Base-by-base conservation (phyloP, 2,329 filamentous ascomycete genomes). In the Fusarium tupiense region DNA sequence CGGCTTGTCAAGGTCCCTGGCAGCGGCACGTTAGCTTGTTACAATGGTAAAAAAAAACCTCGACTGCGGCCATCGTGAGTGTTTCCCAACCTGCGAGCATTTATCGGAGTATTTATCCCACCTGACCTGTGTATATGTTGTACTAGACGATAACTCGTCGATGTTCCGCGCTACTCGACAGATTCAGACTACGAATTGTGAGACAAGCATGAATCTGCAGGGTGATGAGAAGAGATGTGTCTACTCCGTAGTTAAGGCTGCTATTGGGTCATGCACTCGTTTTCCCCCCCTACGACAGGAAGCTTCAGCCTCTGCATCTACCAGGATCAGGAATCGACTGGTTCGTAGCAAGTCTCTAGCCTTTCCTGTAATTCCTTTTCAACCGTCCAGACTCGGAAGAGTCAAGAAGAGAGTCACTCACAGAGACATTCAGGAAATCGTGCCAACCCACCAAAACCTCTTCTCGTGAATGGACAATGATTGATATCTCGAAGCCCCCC, bases 1-100 rank as follows among this genome's bases (percentile, higher is more conserved):
- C 72, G 58, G 54, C 66, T 63, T 76, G 74, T 61, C 72, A 65
- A 64, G 61, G 64, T 70, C 67, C 76, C 76, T 73, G 65, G 69
- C 69, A 70, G 58, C 69, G 69, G 67, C 65, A 78, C 64, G 61
- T 69, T 72, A 75, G 67, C 47, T 65, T 58, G 44, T 24, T 31
- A 50, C 54, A 46, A 52, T 61, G 29, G 16, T 58, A 40, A 58
- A 61, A 53, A 53, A 59, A 60, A 61, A 50, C 62, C 61, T 53
- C 63, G 64, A 43, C 63, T 65, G 56, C 35, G 38, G 41, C 35
- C 35, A n/a, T 41, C 24, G 10, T 56, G 35, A 29, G 52, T 66
- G 46, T 61, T n/a, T 56, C 37, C 37, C 47, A 40, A 56, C n/a
- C 65, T 40, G 43, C 11, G 37, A 64, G 33, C 40, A 22, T 63